A percentile compares a stretch with the other conserved stretches of the same genome.
Conservation (phyloP, 306 rosid species). For the Cicer judaicum region DNA sequence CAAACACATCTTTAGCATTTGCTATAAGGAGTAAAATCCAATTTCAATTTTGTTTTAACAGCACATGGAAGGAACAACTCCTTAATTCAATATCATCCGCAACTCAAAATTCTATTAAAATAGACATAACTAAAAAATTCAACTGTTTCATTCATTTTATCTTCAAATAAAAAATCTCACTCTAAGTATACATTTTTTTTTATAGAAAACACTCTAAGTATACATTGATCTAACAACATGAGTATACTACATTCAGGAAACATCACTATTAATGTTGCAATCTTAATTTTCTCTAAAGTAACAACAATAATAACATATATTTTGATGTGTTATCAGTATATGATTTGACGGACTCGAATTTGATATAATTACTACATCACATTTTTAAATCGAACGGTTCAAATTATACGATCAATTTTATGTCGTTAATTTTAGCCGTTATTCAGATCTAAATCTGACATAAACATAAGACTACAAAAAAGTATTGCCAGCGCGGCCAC, state of each 20-base stretch:
- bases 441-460: too few species aligned
- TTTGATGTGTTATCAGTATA: background rate
- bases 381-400: too few species aligned
- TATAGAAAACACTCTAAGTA: too few species aligned
- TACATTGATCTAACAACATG: background rate
- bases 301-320: constrained; percentile 46
- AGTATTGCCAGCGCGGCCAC: constrained; percentile 64
- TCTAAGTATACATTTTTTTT: too few species aligned
- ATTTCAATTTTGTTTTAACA: background rate
- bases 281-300: constrained; percentile 37
- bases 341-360: too few species aligned
- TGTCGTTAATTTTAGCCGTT: too few species aligned
- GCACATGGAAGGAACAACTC: background rate
- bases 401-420: too few species aligned
- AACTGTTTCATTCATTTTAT: constrained; percentile 32
- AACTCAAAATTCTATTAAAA: background rate
- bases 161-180: background rate
- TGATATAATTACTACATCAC: too few species aligned
- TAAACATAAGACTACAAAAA: constrained; percentile 36
- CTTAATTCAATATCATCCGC: too few species aligned
- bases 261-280: background rate
- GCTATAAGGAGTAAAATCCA: background rate
- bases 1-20: background rate
- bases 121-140: background rate
- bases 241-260: background rate